A percentile compares a stretch with the other conserved stretches of the same genome.
Evolutionary conservation across 257 asterid genomes (phyloP).

Genomic region (Lithospermum erythrorhizon): DNA sequence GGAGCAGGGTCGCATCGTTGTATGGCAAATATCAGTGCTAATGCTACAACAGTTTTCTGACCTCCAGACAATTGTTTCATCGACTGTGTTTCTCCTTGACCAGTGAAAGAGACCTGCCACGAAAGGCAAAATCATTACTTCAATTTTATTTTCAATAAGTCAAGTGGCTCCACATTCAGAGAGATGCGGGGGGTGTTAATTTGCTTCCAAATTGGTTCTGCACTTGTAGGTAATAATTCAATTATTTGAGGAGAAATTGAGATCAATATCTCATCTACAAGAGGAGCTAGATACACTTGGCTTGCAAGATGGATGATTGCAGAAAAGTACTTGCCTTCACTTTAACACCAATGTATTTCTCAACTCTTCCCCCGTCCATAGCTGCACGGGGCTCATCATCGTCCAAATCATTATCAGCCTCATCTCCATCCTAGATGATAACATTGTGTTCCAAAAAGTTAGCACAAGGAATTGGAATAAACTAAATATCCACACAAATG

Average conservation of each 20-base stretch:
- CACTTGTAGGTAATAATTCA: not conserved
- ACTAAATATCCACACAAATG: not conserved
- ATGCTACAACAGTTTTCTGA: constrained; percentile 96
- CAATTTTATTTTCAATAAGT: not conserved
- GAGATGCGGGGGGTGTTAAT: not conserved
- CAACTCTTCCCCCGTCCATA: constrained; percentile 79
- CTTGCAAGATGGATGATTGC: not conserved
- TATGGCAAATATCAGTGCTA: constrained; percentile 86
- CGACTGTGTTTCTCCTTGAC: constrained; percentile 96
- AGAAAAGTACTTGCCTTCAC: constrained; percentile 57
- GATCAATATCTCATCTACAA: not conserved
- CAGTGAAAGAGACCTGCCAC: constrained; percentile 86
- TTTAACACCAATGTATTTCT: constrained; percentile 93
- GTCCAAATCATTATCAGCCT: constrained; percentile 62
- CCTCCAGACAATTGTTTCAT: constrained; percentile 99
- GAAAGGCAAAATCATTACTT: not conserved
- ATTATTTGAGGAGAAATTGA: not conserved
- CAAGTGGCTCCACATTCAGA: not conserved
- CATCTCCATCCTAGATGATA: constrained; percentile 52
- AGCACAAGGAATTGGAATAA: not conserved
- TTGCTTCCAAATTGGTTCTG: not conserved
- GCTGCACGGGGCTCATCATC: constrained; percentile 76
- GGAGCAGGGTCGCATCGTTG: constrained; percentile 99
- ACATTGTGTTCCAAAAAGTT: not conserved
- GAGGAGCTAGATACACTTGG: not conserved